Evolutionary conservation across 345 rosid genomes (phyloP), one percentile per base, ranked within the genome.

Genomic region (Alliaria petiolata): DNA sequence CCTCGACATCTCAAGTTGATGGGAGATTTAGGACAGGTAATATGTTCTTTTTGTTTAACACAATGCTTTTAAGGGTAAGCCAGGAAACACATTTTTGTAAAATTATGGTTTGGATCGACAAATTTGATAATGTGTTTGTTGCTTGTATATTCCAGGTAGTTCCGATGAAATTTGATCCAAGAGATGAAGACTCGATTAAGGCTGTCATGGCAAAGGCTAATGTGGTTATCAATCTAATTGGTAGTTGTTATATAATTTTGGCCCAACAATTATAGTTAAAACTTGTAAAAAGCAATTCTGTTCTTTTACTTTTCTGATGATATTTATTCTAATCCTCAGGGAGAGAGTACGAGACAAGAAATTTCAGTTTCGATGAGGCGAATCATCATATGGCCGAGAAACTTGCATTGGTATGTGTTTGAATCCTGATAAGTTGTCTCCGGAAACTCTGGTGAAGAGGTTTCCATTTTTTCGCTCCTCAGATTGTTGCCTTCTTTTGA

Each of bases 171-270:
- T 95, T 79, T 50, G 80, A 92, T 79, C 96, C 96, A 52, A 86
- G 97, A 71, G 97, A 95, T 76, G 99, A 95, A 78, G 75, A 74
- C 75, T 92, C 98, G 8, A 82, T 95, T 67, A 95, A 95, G 83
- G 97, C 99, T 74, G 97, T 86, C 52, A 89, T 95, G 98, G 98
- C 99, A 33, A 95, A 95, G 84, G 99, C 99, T 65, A 95, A 95
- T 76, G 95, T 92, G 28, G 96, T 95, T 44, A 87, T 95, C 81
- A 95, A 92, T 83, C 98, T 95, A 42, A 87, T 95, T 33, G 99
- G 99, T 92, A 85, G 9, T 20, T 39, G 19, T 31, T 30, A 8
- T 57, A n/a, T 10, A 42, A 40, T 28, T 46, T 38, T 46, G 4
- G 20, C 36, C 43, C 16, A 62, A 33, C 57, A 19, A 16, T 17